Conservation (phyloP, 768 basidiomycete species). For the Leucogyrophana mollusca region DNA sequence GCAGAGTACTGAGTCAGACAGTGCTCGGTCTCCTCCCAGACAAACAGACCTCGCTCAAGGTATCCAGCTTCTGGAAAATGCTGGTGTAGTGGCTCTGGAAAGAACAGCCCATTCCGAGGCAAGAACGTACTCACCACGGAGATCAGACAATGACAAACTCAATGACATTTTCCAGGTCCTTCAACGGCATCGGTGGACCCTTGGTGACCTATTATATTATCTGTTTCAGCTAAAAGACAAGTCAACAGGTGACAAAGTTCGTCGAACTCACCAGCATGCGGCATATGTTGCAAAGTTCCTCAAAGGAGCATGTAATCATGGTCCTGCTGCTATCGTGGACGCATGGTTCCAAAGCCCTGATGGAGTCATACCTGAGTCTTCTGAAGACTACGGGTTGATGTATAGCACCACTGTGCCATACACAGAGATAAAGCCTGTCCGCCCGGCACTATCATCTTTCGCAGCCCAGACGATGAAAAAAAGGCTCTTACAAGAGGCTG, state of each 20-base stretch:
- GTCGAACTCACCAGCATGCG: not conserved
- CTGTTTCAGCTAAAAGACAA: conserved; percentile 5
- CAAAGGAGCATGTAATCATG: conserved; percentile 3
- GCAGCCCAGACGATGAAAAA: conserved; percentile 21
- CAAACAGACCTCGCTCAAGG: too few species aligned
- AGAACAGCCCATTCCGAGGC: too few species aligned
- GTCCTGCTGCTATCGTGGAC: conserved; percentile 1
- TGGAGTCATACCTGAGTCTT: not conserved
- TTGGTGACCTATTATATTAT: conserved; percentile 9
- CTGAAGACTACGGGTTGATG: conserved; percentile 4
- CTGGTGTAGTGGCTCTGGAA: too few species aligned
- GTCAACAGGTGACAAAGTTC: not conserved
- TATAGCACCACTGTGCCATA: conserved; percentile 10
- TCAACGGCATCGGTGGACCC: not conserved
- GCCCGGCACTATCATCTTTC: conserved; percentile 28
- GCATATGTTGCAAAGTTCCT: conserved; percentile 4
- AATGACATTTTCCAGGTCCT: not conserved
- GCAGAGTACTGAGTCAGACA: too few species aligned
- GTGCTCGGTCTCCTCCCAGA: too few species aligned
- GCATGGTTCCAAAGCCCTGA: conserved; percentile 8
- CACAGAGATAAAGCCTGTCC: conserved; percentile 18
- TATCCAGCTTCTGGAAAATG: too few species aligned
- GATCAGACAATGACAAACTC: too few species aligned
- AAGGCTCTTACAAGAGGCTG: conserved; percentile 18
- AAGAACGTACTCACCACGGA: too few species aligned